Percentiles rank a stretch among this genome's conserved stretches.
These are phyloP conservation scores for Chaetomium strumarium DNA, from an alignment of 2,329 filamentous ascomycete genomes.

Conservation along the genomic window DNA sequence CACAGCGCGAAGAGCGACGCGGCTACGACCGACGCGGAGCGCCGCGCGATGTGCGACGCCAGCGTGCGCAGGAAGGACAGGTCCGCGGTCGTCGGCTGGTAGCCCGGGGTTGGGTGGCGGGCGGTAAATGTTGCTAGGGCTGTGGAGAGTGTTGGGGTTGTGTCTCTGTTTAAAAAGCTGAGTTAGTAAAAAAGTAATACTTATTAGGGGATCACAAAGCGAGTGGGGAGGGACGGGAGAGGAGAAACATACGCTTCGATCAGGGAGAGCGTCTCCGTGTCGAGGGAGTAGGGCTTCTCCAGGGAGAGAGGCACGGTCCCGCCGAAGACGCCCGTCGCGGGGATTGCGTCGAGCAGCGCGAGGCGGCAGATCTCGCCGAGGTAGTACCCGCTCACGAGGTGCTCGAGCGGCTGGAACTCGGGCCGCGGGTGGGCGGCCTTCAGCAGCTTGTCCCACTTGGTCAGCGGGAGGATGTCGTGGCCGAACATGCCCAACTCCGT, in stretches of 20 bases:
- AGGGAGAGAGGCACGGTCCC: conserved; percentile 52
- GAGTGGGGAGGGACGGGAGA: background rate
- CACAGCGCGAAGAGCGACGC: conserved; percentile 55
- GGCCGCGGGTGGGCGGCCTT: conserved; percentile 48
- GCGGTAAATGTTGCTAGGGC: conserved; percentile 45
- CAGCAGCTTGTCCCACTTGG: conserved; percentile 54
- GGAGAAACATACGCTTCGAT: conserved; percentile 47
- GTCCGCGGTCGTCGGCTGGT: conserved; percentile 39
- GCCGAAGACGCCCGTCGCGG: conserved; percentile 48
- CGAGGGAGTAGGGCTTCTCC: conserved; percentile 48
- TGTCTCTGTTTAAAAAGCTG: conserved; percentile 33
- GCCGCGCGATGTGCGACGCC: conserved; percentile 48
- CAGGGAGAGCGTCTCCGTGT: conserved; percentile 54
- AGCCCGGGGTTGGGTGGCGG: conserved; percentile 42
- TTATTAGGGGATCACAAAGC: background rate
- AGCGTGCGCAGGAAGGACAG: conserved; percentile 47
- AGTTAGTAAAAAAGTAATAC: background rate
- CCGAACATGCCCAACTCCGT: conserved; percentile 65
- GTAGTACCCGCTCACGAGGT: conserved; percentile 60
- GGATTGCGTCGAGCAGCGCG: conserved; percentile 53
- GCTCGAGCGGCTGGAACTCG: conserved; percentile 57
- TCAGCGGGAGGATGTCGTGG: conserved; percentile 50
- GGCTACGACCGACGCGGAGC: conserved; percentile 55
- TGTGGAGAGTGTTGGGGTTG: conserved; percentile 35
- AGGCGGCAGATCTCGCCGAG: conserved; percentile 59